phyloP scores from a whole-genome alignment of 768 basidiomycete species.

The Hericium rajendrae region DNA sequence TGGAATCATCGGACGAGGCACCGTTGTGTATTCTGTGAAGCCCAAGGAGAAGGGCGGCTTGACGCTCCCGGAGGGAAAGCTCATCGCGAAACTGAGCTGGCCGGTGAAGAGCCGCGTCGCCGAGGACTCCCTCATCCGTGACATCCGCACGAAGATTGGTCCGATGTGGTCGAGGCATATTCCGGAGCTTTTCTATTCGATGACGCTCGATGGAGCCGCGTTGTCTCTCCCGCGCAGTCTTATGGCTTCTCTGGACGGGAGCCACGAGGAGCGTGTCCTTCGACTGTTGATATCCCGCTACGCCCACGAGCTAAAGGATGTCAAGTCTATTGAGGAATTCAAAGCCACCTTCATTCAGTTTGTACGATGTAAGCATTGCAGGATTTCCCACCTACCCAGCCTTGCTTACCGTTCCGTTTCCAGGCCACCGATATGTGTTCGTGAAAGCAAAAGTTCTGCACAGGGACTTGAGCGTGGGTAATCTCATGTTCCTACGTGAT shows the following conservation, averaged over 20 bases:
- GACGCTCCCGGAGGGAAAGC: no score
- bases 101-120: background rate
- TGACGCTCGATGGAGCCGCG: background rate
- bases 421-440: background rate
- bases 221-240: background rate
- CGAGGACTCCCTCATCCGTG: background rate
- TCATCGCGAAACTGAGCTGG: background rate
- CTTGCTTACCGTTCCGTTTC: no score
- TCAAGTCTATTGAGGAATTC: background rate
- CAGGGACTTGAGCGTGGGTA: background rate
- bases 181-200: background rate
- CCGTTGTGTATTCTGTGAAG: background rate
- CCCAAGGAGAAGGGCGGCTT: no score
- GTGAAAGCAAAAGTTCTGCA: background rate
- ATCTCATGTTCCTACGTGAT: background rate
- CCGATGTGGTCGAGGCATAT: background rate
- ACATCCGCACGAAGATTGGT: background rate
- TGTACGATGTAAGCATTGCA: background rate
- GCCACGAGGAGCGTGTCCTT: background rate
- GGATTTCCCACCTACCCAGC: background rate
- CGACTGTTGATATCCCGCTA: background rate
- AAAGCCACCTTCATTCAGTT: background rate
- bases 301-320: background rate
- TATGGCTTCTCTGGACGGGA: background rate
- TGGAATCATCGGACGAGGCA: background rate